A percentile compares a stretch with the other conserved stretches of the same genome.
These are phyloP conservation scores for Rhodotorula sp. DNA, from an alignment of 1,284 basidiomycete species.

Conservation along the genomic window DNA sequence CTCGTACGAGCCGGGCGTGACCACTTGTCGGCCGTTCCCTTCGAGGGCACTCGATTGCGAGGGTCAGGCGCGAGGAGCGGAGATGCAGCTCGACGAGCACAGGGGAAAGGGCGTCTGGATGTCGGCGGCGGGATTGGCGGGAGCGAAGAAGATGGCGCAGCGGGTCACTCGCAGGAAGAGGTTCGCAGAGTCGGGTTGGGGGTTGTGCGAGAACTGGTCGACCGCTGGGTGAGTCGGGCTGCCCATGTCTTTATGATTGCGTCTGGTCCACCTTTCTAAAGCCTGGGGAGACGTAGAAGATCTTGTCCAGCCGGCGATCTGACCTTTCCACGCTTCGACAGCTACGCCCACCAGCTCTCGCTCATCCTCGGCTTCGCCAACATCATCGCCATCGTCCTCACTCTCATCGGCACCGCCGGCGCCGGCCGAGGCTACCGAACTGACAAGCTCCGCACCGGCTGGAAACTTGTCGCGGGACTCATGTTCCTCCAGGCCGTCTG, in stretches of 20 bases:
- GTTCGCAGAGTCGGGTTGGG: not conserved
- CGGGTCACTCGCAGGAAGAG: not conserved
- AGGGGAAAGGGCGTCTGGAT: not conserved
- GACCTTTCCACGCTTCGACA: not conserved
- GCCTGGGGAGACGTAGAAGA: no score
- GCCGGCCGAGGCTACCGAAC: constrained; percentile 24
- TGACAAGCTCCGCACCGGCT: constrained; percentile 17
- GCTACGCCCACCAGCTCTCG: constrained; percentile 24
- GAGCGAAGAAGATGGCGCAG: not conserved
- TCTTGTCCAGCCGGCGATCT: no score
- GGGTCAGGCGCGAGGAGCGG: no score
- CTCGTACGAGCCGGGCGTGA: not conserved
- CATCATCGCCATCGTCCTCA: constrained; percentile 12
- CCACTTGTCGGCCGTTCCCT: constrained; percentile 15
- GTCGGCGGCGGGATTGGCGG: not conserved
- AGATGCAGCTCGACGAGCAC: not conserved
- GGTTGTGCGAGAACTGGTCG: constrained; percentile 13
- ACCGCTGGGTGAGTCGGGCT: constrained; percentile 9
- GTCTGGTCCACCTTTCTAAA: no score
- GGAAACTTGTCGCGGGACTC: constrained; percentile 26
- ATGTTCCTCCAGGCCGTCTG: constrained; percentile 6
- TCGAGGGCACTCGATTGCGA: constrained; percentile 9
- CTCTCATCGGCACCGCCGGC: constrained; percentile 10
- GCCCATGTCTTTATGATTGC: no score
- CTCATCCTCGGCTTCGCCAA: constrained; percentile 18